Conservation (phyloP, 345 rosid species). For the Cardamine occulta region DNA sequence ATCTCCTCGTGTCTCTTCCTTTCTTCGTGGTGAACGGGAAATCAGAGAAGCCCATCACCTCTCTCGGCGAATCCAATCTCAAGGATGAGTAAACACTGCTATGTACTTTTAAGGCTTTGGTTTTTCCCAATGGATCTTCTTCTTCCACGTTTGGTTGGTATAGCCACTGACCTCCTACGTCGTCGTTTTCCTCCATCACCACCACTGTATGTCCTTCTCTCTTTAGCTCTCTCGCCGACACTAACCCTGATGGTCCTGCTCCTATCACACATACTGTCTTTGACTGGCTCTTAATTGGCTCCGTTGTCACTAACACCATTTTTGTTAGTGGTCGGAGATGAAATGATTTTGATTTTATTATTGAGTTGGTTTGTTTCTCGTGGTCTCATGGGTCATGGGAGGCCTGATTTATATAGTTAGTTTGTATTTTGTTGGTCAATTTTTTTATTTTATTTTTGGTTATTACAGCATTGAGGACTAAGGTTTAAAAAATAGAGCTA, state of each 20-base stretch:
- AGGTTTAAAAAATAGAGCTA: no score
- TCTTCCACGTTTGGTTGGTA: constrained; percentile 60
- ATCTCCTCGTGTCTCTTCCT: constrained; percentile 74
- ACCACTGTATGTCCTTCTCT: constrained; percentile 75
- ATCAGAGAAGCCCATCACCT: constrained; percentile 85
- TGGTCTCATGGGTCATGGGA: constrained; percentile 6
- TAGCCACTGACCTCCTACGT: constrained; percentile 92
- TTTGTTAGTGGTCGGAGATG: background rate
- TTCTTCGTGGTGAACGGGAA: constrained; percentile 71
- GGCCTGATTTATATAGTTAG: constrained; percentile 3
- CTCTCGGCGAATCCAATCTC: constrained; percentile 70
- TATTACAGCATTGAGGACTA: no score
- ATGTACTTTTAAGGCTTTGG: constrained; percentile 53
- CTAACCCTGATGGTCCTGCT: constrained; percentile 88
- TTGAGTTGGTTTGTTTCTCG: background rate
- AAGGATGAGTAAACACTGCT: constrained; percentile 83
- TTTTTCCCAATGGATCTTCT: constrained; percentile 62
- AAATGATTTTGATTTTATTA: constrained; percentile 16
- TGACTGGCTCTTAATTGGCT: constrained; percentile 22
- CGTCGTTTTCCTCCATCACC: constrained; percentile 75
- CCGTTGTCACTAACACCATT: constrained; percentile 30
- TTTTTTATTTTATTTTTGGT: no score
- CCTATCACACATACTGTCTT: constrained; percentile 81
- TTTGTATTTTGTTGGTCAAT: background rate
- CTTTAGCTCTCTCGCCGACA: constrained; percentile 76